Base-by-base conservation (phyloP, 2,329 filamentous ascomycete species). In the Penicillium frequentans region DNA sequence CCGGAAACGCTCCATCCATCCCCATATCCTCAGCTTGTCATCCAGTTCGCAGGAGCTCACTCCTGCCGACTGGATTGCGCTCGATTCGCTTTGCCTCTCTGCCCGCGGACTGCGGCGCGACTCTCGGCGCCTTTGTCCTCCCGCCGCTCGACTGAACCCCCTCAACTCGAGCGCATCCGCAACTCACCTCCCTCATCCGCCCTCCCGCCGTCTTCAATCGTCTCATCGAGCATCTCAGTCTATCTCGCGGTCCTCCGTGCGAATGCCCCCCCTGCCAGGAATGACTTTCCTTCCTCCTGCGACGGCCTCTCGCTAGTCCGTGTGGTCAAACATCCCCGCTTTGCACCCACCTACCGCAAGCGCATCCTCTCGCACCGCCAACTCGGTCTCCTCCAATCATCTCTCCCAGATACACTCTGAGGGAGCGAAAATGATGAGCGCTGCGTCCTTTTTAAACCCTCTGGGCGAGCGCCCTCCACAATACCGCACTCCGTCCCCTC, bases 401-500 rank as follows among this genome's bases (percentile, higher is more conserved):
- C 47, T 51, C 54, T 39, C 33, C 16, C 31, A 50, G 55, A 54
- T 49, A 39, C 50, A 48, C 26, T 39, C 54, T 44, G 55, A 59
- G 48, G 54, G 52, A 44, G 60, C 58, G 52, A 66, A 57, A 50
- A 77, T 77, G 75, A 73, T 75, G 60, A 72, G 63, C 56, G 68
- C 75, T 59, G 72, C 72, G 23, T 77, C 75, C 33, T 77, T 77
- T 52, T 58, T 73, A 51, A 68, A 62, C 54, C 69, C 70, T 37
- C 56, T 68, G 55, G 71, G 68, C 54, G 64, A 64, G 59, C 75
- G 75, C 55, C 77, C 77, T 55, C 68, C 72, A 52, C 71, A 73
- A 49, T 79, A 79, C 64, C 75, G 75, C 62, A 79, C 77, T 54
- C 77, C 77, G 54, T 79, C 77, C 16, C 77, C 77, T 64, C 77